Percentiles rank a stretch among this genome's conserved stretches.
Conservation (phyloP, 495 filamentous ascomycete species). For the Cryomyces minteri region DNA sequence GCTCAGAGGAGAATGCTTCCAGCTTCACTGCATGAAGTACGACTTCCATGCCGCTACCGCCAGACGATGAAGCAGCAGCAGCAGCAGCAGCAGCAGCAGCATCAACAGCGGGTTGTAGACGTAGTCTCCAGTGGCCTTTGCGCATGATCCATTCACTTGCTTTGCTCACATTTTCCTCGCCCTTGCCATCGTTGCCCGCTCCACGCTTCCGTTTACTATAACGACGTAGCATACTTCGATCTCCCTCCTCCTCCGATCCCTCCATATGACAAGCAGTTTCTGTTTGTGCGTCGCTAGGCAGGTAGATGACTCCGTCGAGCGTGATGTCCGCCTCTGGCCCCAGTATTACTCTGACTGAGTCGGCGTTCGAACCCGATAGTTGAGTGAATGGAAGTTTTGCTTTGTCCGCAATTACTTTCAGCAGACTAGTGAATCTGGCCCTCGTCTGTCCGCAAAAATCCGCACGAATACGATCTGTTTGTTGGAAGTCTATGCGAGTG, state of each 20-base stretch:
- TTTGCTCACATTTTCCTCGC: constrained; percentile 7
- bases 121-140: constrained; percentile 65
- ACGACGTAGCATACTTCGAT: background rate
- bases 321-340: constrained; percentile 48
- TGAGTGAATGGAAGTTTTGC: constrained; percentile 50
- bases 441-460: background rate
- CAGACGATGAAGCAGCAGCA: too few species aligned
- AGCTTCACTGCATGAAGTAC: constrained; percentile 66
- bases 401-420: constrained; percentile 68
- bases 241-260: constrained; percentile 17
- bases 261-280: background rate
- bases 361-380: constrained; percentile 45
- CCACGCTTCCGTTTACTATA: constrained; percentile 1
- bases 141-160: constrained; percentile 48
- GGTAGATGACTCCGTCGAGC: constrained; percentile 36
- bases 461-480: background rate
- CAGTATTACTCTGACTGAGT: constrained; percentile 47
- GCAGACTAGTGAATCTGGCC: constrained; percentile 30
- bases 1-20: constrained; percentile 51
- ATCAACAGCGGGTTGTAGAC: constrained; percentile 36
- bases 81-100: constrained; percentile 27
- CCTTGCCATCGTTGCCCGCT: background rate
- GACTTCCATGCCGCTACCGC: constrained; percentile 26
- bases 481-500: constrained; percentile 30
- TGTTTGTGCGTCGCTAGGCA: too few species aligned